These are phyloP conservation scores for Beauveria brongniartii DNA, from an alignment of 2,329 filamentous ascomycete genomes.

Conservation along the genomic window DNA sequence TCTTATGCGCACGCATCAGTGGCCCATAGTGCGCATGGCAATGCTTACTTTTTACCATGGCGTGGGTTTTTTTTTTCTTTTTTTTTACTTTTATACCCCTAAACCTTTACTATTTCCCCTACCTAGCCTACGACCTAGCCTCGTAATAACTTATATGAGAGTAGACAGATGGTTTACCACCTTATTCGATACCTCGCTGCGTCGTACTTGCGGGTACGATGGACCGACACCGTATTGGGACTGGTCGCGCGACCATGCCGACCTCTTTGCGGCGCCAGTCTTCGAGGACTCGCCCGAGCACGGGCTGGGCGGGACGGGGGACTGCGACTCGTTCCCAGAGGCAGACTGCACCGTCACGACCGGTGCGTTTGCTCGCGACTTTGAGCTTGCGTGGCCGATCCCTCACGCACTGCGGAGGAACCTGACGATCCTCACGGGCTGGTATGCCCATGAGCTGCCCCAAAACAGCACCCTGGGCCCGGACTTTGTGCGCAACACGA, in stretches of 20 bases:
- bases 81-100: too few species aligned
- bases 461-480: not conserved
- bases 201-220: not conserved
- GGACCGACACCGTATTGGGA: slow-evolving; percentile 7
- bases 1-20: not conserved
- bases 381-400: not conserved
- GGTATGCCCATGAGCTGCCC: not conserved
- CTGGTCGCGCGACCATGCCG: slow-evolving; percentile 7
- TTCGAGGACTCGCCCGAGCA: slow-evolving; percentile 2
- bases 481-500: not conserved
- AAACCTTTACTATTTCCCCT: too few species aligned
- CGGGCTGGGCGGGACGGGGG: not conserved
- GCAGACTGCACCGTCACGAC: not conserved
- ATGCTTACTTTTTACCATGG: not conserved
- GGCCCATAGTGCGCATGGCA: not conserved
- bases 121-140: too few species aligned
- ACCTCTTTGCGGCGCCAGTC: not conserved
- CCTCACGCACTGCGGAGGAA: not conserved
- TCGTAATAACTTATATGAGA: not conserved
- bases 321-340: not conserved
- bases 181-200: not conserved
- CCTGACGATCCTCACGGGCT: not conserved
- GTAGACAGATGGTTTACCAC: not conserved
- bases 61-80: not conserved
- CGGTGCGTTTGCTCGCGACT: not conserved